Percentiles rank a stretch among this genome's conserved stretches.
Evolutionary conservation across 73 alveolate species (phyloP).

Genomic region (Uronychia setigera): DNA sequence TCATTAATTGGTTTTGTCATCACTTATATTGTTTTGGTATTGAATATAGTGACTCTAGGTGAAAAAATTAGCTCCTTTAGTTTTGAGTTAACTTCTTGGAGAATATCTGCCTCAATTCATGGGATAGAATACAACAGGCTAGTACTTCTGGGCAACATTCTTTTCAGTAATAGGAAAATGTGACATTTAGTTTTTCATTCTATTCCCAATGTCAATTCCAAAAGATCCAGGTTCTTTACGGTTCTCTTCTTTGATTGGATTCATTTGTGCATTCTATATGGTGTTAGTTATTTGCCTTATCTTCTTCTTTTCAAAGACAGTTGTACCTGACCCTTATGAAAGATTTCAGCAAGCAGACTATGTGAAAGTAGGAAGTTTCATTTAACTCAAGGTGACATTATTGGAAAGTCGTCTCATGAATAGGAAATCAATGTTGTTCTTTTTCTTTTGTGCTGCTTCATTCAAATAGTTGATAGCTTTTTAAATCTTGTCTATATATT

Average conservation of each 20-base stretch:
- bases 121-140: conserved; percentile 16
- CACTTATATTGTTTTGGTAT: conserved; percentile 15
- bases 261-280: conserved; percentile 54
- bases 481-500: too few species aligned
- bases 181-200: conserved; percentile 17
- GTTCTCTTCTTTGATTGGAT: conserved; percentile 52
- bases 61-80: conserved; percentile 43
- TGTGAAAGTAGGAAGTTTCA: conserved; percentile 28
- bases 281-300: conserved; percentile 29
- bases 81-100: conserved; percentile 10
- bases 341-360: conserved; percentile 21
- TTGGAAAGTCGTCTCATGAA: too few species aligned
- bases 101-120: conserved; percentile 5
- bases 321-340: conserved; percentile 46
- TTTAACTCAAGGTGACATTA: too few species aligned
- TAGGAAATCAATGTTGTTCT: too few species aligned
- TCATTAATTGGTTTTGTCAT: conserved; percentile 6
- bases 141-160: conserved; percentile 51
- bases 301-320: conserved; percentile 29
- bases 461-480: too few species aligned
- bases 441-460: too few species aligned
- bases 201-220: conserved; percentile 59
- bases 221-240: conserved; percentile 34
- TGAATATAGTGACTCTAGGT: conserved; percentile 18
- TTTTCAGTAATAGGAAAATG: conserved; percentile 15